Evolutionary conservation across 768 basidiomycete species (phyloP).

Genomic region (Termitomyces heimii): DNA sequence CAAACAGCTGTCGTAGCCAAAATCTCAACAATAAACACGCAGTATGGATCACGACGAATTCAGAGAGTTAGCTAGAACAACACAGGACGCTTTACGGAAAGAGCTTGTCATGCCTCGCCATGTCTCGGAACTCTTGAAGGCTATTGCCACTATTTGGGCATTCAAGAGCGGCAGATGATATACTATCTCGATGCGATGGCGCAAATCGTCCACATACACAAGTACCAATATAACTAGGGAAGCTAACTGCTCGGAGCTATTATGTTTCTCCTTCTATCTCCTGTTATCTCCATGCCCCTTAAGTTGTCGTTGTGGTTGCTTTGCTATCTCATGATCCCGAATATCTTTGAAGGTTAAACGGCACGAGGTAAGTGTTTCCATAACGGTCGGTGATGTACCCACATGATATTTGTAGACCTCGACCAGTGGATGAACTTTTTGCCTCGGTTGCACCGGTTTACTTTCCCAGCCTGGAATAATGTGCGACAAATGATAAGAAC

Average conservation of each 20-base stretch:
- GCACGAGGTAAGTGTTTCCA: background rate
- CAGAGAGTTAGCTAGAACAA: background rate
- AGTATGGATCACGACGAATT: no score
- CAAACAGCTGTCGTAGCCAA: no score
- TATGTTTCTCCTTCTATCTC: background rate
- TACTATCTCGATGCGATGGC: background rate
- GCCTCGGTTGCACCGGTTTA: background rate
- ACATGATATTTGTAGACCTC: background rate
- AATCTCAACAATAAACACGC: no score
- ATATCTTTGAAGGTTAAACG: background rate
- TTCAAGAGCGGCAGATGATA: no score
- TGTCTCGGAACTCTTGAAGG: background rate
- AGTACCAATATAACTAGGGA: background rate
- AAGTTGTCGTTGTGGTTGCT: no score
- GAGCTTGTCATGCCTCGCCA: background rate
- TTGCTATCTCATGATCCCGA: background rate
- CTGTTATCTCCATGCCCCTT: no score
- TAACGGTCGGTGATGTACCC: background rate
- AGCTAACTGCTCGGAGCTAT: background rate
- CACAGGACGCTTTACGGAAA: background rate
- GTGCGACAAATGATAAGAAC: background rate
- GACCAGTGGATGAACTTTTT: background rate
- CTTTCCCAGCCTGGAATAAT: background rate
- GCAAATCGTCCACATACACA: background rate
- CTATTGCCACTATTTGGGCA: background rate